Percentiles rank a stretch among this genome's conserved stretches.
These are phyloP conservation scores for Nepenthes gracilis DNA, from an alignment of 148 eudicot species.

Conservation along the genomic window DNA sequence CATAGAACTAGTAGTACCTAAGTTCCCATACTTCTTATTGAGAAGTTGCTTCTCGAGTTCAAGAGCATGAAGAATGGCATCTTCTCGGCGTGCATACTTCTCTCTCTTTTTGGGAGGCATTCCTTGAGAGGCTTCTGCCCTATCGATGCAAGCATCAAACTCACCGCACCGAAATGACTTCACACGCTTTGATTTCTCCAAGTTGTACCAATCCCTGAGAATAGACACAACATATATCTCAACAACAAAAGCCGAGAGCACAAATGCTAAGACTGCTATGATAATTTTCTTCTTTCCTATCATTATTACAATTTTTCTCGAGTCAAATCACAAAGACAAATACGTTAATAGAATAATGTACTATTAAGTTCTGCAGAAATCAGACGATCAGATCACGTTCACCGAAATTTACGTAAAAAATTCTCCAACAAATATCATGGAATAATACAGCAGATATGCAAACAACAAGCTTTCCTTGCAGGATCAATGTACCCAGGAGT, in stretches of 20 bases:
- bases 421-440: too few relatives aligned
- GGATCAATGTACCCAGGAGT: too few relatives aligned
- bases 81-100: constrained; percentile 95
- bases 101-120: constrained; percentile 93
- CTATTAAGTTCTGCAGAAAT: neutral
- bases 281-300: too few relatives aligned
- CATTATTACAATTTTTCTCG: too few relatives aligned
- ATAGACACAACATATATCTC: neutral
- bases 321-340: too few relatives aligned
- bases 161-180: constrained; percentile 97
- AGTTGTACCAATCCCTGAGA: constrained; percentile 93
- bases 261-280: neutral
- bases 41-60: constrained; percentile 71
- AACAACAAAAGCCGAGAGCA: neutral
- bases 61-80: constrained; percentile 96
- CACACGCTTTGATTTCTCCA: constrained; percentile 97
- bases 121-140: constrained; percentile 79
- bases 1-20: constrained; percentile 19
- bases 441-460: too few relatives aligned
- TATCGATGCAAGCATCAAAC: constrained; percentile 90
- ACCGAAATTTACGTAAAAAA: neutral
- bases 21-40: constrained; percentile 50
- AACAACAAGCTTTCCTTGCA: too few relatives aligned
- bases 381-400: neutral
- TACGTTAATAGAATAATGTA: neutral